A percentile compares a stretch with the other conserved stretches of the same genome.
Evolutionary conservation across 441 rosid species (phyloP).

Genomic region (Pelargonium cotyledonis): DNA sequence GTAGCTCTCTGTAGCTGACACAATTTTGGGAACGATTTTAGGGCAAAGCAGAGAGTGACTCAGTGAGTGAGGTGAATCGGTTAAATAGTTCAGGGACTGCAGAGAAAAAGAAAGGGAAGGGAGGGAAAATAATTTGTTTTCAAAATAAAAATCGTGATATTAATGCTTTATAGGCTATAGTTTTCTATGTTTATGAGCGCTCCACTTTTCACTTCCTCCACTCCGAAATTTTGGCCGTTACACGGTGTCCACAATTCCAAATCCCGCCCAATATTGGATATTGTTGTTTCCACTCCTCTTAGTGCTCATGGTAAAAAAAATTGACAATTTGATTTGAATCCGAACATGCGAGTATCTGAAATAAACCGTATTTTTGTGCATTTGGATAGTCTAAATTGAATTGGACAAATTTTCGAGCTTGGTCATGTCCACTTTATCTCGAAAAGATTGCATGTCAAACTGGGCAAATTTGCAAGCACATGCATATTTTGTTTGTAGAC

Average conservation of each 20-base stretch:
- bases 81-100: no score
- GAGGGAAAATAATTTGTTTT: background rate
- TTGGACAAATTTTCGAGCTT: no score
- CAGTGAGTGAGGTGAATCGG: no score
- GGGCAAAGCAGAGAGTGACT: background rate
- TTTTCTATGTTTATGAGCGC: background rate
- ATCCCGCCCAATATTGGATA: background rate
- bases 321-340: no score
- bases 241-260: no score
- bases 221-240: background rate
- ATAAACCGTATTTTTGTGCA: no score
- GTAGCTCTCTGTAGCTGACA: background rate
- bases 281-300: background rate
- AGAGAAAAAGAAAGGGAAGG: background rate
- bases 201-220: constrained; percentile 1
- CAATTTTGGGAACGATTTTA: background rate
- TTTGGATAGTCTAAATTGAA: no score
- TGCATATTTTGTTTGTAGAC: no score
- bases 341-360: no score
- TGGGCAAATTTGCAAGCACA: no score
- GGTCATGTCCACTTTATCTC: no score
- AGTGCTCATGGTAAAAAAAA: background rate
- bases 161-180: background rate
- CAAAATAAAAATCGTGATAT: background rate
- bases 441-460: no score